phyloP scores from a whole-genome alignment of 768 basidiomycete genomes.

The Erythrobasidium yunnanense region DNA sequence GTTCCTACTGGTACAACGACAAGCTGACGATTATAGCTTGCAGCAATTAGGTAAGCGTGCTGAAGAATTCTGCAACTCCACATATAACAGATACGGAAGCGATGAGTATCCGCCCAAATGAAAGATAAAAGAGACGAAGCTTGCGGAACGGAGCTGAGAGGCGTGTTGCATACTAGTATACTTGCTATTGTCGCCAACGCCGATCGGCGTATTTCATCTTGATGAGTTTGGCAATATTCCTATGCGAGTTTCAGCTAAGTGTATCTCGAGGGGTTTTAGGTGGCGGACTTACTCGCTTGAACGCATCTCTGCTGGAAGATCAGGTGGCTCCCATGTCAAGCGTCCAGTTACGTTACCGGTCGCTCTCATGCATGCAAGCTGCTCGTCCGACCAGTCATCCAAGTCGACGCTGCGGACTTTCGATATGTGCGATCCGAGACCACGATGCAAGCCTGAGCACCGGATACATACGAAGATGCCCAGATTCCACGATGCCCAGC shows the following conservation, averaged over 20 bases:
- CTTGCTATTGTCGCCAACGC: conserved; percentile 23
- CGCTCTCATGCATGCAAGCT: conserved; percentile 24
- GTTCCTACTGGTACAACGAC: no score
- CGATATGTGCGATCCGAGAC: conserved; percentile 29
- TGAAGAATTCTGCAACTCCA: no score
- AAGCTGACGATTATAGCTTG: no score
- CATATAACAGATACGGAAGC: no score
- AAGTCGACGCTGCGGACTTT: conserved; percentile 9
- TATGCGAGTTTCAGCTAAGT: neutral
- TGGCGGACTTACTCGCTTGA: neutral
- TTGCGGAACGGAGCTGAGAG: no score
- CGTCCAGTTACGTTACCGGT: conserved; percentile 32
- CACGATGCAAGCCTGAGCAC: conserved; percentile 31
- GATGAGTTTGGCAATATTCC: conserved; percentile 23
- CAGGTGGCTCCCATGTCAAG: conserved; percentile 17
- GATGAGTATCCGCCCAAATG: no score
- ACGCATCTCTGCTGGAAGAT: neutral
- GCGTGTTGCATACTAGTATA: no score
- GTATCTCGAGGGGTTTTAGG: neutral
- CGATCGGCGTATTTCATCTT: conserved; percentile 32
- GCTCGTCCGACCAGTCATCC: conserved; percentile 36
- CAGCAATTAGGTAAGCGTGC: no score
- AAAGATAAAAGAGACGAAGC: no score
- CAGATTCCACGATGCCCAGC: conserved; percentile 31
- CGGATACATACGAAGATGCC: conserved; percentile 28